Base-by-base conservation (phyloP, 1,284 basidiomycete species). In the Xerocomus minutiporus region DNA sequence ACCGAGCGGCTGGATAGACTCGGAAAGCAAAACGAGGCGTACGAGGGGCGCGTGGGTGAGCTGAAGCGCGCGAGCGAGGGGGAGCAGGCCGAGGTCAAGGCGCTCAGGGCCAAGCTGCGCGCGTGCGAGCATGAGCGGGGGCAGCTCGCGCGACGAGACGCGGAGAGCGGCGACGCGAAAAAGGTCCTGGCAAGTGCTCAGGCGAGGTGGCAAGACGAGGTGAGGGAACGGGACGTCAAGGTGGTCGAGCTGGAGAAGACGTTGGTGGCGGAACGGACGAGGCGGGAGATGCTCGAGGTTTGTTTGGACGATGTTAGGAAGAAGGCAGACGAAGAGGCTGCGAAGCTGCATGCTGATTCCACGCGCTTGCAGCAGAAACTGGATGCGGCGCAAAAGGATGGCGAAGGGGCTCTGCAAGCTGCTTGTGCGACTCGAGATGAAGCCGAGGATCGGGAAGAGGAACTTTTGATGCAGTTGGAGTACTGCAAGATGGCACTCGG, bases 21-120 rank as follows among this genome's bases (percentile, higher is more conserved):
- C 46, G 84, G 79, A 74, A 86, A 81, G 62, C 81, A 83, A 54
- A 77, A 74, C 32, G 79, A 81, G 0, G 52, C 71, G 2, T 73
- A 82, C 41, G 84, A 86, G 29, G 58, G 64, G 12, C 76, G 79
- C 31, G 56, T 83, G 1, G 80, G 82, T 44, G 86, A 86, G 44
- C 67, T 82, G 50, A 85, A 79, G 66, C 82, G 78, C 58, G 55
- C 68, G 9, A 67, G 70, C n/a, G 55, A 67, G 2, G 55, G 71
- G 0, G 82, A 84, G 50, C 80, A 86, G 60, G 66, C 70, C 0
- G 85, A 88, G 63, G 65, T 86, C 58, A 86, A 81, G 60, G 83
- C 83, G 20, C 67, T 86, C 2, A 76, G 79, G 9, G 61, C 73
- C 40, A 87, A 83, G 63, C 69, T 87, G 20, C 77, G 81, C n/a